Evolutionary conservation across 2,329 filamentous ascomycete genomes (phyloP).

Genomic region (Westerdykella ornata): DNA sequence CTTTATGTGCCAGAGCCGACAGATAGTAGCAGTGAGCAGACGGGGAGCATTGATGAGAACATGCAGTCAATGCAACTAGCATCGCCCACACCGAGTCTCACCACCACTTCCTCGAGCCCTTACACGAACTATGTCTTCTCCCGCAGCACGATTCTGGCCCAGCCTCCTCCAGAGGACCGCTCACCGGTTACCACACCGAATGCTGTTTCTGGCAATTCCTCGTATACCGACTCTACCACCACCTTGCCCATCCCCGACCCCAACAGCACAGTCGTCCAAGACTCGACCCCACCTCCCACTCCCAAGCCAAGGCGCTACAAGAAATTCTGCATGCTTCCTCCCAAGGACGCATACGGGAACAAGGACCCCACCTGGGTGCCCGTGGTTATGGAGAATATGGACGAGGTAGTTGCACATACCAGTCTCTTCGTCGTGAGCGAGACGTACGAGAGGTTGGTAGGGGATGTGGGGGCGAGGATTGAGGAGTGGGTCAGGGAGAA

Average conservation of each 20-base stretch:
- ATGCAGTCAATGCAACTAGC: not conserved
- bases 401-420: slow-evolving; percentile 81
- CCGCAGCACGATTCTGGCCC: slow-evolving; percentile 24
- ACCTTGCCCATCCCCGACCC: slow-evolving; percentile 18
- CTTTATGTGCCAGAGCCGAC: no score
- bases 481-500: slow-evolving; percentile 64
- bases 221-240: slow-evolving; percentile 14
- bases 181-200: slow-evolving; percentile 1
- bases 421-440: slow-evolving; percentile 68
- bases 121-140: slow-evolving; percentile 29
- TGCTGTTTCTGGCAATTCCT: not conserved
- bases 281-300: slow-evolving; percentile 6
- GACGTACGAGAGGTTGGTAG: slow-evolving; percentile 71
- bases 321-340: slow-evolving; percentile 72
- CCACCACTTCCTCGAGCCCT: slow-evolving; percentile 9
- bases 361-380: slow-evolving; percentile 68
- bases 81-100: no score
- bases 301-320: slow-evolving; percentile 50
- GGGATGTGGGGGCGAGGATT: slow-evolving; percentile 62
- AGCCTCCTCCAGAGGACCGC: slow-evolving; percentile 20
- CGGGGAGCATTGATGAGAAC: not conserved
- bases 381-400: slow-evolving; percentile 73
- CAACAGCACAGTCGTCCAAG: slow-evolving; percentile 3
- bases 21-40: slow-evolving; percentile 1
- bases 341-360: slow-evolving; percentile 50